Evolutionary conservation across 805 yeast genomes (phyloP).

Genomic region (Lachancea sp.): DNA sequence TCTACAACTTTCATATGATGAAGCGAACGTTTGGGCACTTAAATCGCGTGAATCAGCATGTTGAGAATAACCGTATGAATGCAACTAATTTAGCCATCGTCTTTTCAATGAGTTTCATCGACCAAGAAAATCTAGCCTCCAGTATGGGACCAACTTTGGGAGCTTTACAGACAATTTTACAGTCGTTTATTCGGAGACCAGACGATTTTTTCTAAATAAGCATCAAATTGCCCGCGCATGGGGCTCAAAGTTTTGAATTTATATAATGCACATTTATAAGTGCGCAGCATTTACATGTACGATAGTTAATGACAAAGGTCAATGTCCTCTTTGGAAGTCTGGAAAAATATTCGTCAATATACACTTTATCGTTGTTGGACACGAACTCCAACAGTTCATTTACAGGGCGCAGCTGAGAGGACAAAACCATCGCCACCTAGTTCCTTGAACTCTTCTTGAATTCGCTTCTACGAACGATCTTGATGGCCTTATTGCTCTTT

Average conservation of each 20-base stretch:
- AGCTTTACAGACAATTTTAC: constrained; percentile 47
- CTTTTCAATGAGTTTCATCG: constrained; percentile 58
- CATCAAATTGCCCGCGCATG: neutral
- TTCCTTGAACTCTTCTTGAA: constrained; percentile 12
- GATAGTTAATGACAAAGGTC: constrained; percentile 1
- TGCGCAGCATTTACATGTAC: constrained; percentile 6
- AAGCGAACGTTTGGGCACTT: constrained; percentile 64
- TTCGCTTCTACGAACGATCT: constrained; percentile 26
- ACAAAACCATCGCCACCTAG: neutral
- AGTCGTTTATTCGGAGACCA: constrained; percentile 41
- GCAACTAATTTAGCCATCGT: constrained; percentile 88
- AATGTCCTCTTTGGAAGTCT: neutral
- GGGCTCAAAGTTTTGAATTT: neutral
- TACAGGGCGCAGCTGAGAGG: constrained; percentile 1
- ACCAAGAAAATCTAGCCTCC: constrained; percentile 37
- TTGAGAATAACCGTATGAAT: constrained; percentile 75
- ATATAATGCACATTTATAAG: neutral
- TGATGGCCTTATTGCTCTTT: constrained; percentile 26
- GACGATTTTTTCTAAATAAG: constrained; percentile 26
- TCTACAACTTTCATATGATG: constrained; percentile 59
- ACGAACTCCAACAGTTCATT: too few relatives aligned
- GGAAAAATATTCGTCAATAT: neutral
- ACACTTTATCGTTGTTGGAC: neutral
- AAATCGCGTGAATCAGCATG: constrained; percentile 57
- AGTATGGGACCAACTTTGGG: constrained; percentile 48